phyloP scores from a whole-genome alignment of 2,329 filamentous ascomycete genomes.

The Volutella citrinella region DNA sequence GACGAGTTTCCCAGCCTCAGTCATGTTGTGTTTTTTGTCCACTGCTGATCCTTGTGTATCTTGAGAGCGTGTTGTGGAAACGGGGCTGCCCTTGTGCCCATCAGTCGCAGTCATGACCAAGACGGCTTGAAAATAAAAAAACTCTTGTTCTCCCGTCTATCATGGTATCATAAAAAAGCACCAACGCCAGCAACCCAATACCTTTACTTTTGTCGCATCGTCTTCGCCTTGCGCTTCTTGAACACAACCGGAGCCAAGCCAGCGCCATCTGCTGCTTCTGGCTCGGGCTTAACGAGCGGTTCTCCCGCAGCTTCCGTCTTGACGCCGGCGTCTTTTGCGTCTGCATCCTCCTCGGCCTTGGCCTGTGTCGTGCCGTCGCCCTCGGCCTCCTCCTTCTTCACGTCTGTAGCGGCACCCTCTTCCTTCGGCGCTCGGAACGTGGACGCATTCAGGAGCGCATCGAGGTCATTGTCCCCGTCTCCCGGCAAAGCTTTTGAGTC shows the following conservation, averaged over 20 bases:
- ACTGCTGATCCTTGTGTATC: too few relatives aligned
- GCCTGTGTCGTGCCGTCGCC: conserved; percentile 24
- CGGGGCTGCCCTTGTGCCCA: too few relatives aligned
- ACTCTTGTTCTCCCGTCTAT: too few relatives aligned
- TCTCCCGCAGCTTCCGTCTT: conserved; percentile 40
- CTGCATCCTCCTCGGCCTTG: conserved; percentile 26
- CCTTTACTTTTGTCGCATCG: conserved; percentile 55
- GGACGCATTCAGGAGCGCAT: conserved; percentile 52
- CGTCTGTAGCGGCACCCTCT: conserved; percentile 12
- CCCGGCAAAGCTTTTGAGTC: conserved; percentile 47
- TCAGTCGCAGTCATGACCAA: too few relatives aligned
- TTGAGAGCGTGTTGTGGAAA: too few relatives aligned
- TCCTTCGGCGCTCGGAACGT: conserved; percentile 21
- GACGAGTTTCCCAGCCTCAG: too few relatives aligned
- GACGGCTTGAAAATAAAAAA: too few relatives aligned
- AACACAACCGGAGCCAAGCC: conserved; percentile 58
- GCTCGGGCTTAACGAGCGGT: conserved; percentile 28
- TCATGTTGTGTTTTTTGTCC: too few relatives aligned
- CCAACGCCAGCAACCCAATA: not conserved
- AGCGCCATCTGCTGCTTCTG: conserved; percentile 17
- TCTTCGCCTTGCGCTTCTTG: conserved; percentile 75
- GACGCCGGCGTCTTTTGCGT: conserved; percentile 16
- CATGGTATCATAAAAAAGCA: conserved; percentile 14
- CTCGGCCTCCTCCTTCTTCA: conserved; percentile 25
- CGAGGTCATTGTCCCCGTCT: conserved; percentile 55